These are phyloP conservation scores for Blastobotrys proliferans DNA, from an alignment of 1,139 yeast species.

Conservation along the genomic window DNA sequence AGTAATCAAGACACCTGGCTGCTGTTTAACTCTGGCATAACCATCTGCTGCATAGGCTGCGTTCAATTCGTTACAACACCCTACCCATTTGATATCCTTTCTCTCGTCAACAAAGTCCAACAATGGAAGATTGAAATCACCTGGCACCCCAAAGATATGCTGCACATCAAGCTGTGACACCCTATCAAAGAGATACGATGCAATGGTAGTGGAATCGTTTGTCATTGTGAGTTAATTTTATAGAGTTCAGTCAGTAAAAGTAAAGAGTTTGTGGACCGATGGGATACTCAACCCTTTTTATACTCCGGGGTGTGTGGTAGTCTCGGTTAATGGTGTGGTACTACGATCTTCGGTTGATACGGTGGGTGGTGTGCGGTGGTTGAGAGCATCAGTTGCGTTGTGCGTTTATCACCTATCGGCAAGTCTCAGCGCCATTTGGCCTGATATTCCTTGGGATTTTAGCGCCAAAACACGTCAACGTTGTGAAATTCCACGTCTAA, in stretches of 20 bases:
- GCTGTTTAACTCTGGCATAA: conserved; percentile 56
- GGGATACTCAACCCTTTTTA: conserved; percentile 3
- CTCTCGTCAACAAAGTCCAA: conserved; percentile 52
- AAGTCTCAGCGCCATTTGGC: not conserved
- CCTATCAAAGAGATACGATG: conserved; percentile 55
- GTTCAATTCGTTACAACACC: conserved; percentile 49
- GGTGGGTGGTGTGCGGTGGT: too few species aligned
- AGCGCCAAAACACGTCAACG: not conserved
- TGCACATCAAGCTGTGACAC: conserved; percentile 54
- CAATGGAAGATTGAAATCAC: conserved; percentile 68
- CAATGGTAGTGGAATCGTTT: conserved; percentile 38
- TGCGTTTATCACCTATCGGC: not conserved
- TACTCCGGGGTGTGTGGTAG: not conserved
- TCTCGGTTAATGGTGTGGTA: too few species aligned
- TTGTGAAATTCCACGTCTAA: not conserved
- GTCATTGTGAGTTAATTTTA: conserved; percentile 5
- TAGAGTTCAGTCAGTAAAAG: too few species aligned
- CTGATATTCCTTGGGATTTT: not conserved
- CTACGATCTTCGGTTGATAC: too few species aligned
- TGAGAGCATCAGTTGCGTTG: too few species aligned
- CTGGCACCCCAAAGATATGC: conserved; percentile 71
- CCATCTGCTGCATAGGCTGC: conserved; percentile 67
- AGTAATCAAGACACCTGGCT: conserved; percentile 59
- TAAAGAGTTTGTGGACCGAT: not conserved
- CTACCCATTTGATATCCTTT: conserved; percentile 37